Evolutionary conservation across 2,329 filamentous ascomycete genomes (phyloP), one percentile per base, ranked within the genome.

Genomic region (Xylariaceae sp.): DNA sequence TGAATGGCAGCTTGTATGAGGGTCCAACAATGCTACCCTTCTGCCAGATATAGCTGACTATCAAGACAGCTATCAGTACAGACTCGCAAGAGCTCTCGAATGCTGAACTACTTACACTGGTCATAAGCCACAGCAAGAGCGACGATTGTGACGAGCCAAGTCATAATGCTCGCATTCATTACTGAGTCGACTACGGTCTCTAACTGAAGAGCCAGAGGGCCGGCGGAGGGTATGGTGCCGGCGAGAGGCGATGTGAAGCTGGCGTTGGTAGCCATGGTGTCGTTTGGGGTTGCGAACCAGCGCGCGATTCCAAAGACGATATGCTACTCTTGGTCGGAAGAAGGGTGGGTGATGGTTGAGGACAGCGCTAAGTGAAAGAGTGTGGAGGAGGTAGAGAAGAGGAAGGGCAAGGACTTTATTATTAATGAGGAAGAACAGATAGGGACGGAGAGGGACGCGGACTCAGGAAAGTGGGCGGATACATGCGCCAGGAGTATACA

Each of bases 1-100:
- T 90, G 63, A 93, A 92, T 34, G 88, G 88, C 47, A 85, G 74
- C 69, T 93, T 93, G 75, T 79, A 85, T 36, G 77, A 58, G 22
- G 88, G 87, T 32, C 88, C 88, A 41, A 77, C 80, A 59, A 93
- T 91, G 21, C 79, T 77, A 47, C 87, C 86, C 67, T 92, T 92
- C 58, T 81, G 80, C 61, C 76, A 74, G 55, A 88, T 74, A 64
- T 92, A 93, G 65, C 79, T 84, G 57, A 85, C 88, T 93, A 59
- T n/a, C 38, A 61, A 27, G 19, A 40, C 19, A 55, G 47, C 33
- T 42, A 48, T 48, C 46, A 56, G 48, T 39, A 12, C 33, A 43
- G 17, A 32, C 34, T 27, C 36, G 23, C 4, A 23, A 17, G 19
- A 25, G 2, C 8, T 6, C 10, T 35, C 10, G 5, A 17, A 11